Percentiles rank a stretch among this genome's conserved stretches.
Evolutionary conservation across 352 stramenopile species (phyloP).

Genomic region (Phytophthora pisi): DNA sequence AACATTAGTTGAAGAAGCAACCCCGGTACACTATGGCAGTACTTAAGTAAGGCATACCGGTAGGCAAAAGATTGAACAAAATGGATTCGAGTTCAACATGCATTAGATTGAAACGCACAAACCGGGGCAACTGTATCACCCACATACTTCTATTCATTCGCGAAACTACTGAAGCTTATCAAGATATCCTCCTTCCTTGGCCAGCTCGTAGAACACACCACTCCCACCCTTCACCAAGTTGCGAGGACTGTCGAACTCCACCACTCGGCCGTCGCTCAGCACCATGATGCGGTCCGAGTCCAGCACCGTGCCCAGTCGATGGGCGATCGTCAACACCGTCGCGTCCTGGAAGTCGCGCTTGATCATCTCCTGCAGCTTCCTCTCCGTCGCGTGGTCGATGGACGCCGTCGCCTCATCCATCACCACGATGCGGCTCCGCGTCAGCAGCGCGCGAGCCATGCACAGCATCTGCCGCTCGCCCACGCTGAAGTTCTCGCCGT

Average conservation of each 20-base stretch:
- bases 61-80: no score
- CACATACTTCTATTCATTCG: not conserved
- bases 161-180: not conserved
- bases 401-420: slow-evolving; percentile 89
- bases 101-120: not conserved
- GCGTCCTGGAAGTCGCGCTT: slow-evolving; percentile 75
- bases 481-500: slow-evolving; percentile 48
- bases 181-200: slow-evolving; percentile 21
- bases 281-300: slow-evolving; percentile 76
- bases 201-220: slow-evolving; percentile 29
- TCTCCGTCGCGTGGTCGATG: slow-evolving; percentile 43
- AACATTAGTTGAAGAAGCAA: no score
- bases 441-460: slow-evolving; percentile 90
- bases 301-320: slow-evolving; percentile 70
- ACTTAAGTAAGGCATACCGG: no score
- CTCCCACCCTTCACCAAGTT: slow-evolving; percentile 11
- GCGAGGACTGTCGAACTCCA: slow-evolving; percentile 83
- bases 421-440: slow-evolving; percentile 84
- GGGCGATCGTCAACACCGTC: slow-evolving; percentile 94
- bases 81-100: no score
- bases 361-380: slow-evolving; percentile 49
- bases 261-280: slow-evolving; percentile 80
- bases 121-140: not conserved
- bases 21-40: no score
- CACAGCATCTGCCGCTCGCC: slow-evolving; percentile 41